Evolutionary conservation across 768 basidiomycete genomes (phyloP).

Genomic region (Kondoa malvinella): DNA sequence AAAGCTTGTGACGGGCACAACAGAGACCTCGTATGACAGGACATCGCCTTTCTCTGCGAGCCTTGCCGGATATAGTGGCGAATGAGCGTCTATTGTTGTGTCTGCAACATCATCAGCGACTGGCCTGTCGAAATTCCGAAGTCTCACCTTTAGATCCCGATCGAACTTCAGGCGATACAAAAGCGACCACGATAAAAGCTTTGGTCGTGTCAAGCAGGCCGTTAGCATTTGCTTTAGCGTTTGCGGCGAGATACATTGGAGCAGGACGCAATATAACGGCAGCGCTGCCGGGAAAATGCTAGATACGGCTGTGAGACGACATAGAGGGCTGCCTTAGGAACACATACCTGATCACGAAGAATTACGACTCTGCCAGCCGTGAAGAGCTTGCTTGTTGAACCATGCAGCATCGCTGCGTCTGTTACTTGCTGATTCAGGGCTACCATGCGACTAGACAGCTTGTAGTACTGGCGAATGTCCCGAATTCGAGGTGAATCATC

Average conservation of each 20-base stretch:
- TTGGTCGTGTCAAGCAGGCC: slow-evolving; percentile 21
- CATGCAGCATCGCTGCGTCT: slow-evolving; percentile 42
- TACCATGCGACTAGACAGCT: slow-evolving; percentile 47
- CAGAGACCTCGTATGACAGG: slow-evolving; percentile 48
- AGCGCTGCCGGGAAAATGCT: slow-evolving; percentile 23
- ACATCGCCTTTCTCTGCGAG: slow-evolving; percentile 39
- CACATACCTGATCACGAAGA: slow-evolving; percentile 58
- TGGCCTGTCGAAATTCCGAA: neutral
- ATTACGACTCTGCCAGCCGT: slow-evolving; percentile 62
- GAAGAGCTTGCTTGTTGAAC: slow-evolving; percentile 53
- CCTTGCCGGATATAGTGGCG: slow-evolving; percentile 58
- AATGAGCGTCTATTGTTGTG: neutral
- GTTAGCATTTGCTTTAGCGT: slow-evolving; percentile 8
- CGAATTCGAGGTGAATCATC: slow-evolving; percentile 4
- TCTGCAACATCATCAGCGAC: slow-evolving; percentile 4
- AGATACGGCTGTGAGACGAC: neutral
- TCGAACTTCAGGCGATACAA: slow-evolving; percentile 13
- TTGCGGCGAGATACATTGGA: slow-evolving; percentile 4
- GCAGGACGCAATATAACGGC: slow-evolving; percentile 24
- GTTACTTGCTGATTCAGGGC: slow-evolving; percentile 48
- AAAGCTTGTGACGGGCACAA: slow-evolving; percentile 56
- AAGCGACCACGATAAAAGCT: slow-evolving; percentile 25
- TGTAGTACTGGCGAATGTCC: slow-evolving; percentile 63
- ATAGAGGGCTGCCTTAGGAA: neutral
- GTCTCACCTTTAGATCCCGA: neutral